These are phyloP conservation scores for Pseudopyricularia cyperi DNA, from an alignment of 2,329 filamentous ascomycete genomes.

Conservation along the genomic window DNA sequence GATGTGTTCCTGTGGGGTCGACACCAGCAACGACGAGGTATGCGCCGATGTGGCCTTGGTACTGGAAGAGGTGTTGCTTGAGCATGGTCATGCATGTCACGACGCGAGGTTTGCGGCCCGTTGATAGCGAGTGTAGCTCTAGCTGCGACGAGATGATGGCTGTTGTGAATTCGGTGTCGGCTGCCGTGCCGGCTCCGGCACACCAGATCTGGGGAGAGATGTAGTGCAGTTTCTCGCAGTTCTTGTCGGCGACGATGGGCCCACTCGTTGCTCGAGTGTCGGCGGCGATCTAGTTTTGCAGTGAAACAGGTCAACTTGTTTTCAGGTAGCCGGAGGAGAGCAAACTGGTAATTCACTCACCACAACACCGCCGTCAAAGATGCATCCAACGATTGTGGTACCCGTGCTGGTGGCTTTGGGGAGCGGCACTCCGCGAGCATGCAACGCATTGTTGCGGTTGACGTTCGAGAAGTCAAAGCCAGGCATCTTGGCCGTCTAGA, in stretches of 20 bases:
- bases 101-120: constrained; percentile 90
- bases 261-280: constrained; percentile 96
- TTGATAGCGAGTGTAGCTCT: constrained; percentile 92
- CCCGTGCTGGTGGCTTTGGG: constrained; percentile 97
- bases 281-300: constrained; percentile 65
- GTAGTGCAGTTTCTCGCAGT: constrained; percentile 99
- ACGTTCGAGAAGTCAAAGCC: constrained; percentile 99
- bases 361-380: constrained; percentile 93
- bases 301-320: neutral
- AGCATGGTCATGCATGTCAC: constrained; percentile 99
- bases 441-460: constrained; percentile 94
- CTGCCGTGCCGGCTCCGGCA: constrained; percentile 91
- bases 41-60: constrained; percentile 95
- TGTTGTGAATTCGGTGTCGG: constrained; percentile 98
- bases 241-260: constrained; percentile 99
- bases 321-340: neutral
- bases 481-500: constrained; percentile 51
- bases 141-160: constrained; percentile 97
- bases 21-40: constrained; percentile 96
- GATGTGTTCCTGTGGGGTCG: constrained; percentile 85
- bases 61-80: constrained; percentile 97
- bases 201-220: constrained; percentile 99
- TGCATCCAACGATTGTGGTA: constrained; percentile 96
- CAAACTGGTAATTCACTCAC: constrained; percentile 32
- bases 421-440: constrained; percentile 83